phyloP scores from a whole-genome alignment of 2,329 filamentous ascomycete genomes.

The Colletotrichum melonis region DNA sequence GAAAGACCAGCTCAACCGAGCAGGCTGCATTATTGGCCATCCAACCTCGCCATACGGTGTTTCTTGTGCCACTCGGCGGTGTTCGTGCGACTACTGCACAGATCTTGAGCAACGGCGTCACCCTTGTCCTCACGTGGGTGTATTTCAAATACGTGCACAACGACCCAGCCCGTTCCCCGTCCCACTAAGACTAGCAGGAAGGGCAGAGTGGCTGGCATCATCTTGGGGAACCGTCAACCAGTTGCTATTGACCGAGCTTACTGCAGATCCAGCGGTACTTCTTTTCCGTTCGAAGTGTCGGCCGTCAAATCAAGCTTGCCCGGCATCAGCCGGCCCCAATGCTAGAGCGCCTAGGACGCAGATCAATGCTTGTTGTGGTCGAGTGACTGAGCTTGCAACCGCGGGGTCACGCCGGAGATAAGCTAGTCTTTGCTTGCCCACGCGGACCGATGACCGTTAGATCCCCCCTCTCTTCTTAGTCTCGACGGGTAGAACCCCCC shows the following conservation, averaged over 20 bases:
- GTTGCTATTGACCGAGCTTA: background rate
- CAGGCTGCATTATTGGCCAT: background rate
- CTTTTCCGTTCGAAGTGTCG: background rate
- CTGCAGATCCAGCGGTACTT: background rate
- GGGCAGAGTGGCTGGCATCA: background rate
- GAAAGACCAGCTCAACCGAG: background rate
- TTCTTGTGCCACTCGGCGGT: background rate
- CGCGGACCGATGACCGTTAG: background rate
- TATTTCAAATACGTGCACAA: background rate
- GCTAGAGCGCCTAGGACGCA: background rate
- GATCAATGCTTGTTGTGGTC: background rate
- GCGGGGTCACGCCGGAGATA: background rate
- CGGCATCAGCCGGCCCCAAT: too few relatives aligned
- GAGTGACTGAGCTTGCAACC: background rate
- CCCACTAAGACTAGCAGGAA: background rate
- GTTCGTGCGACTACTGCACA: background rate
- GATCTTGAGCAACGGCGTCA: slow-evolving; percentile 16
- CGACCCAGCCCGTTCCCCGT: background rate
- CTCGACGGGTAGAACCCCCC: background rate
- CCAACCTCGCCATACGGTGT: background rate
- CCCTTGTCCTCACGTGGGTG: slow-evolving; percentile 9
- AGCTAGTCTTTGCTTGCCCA: background rate
- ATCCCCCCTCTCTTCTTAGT: background rate
- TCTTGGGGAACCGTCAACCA: background rate
- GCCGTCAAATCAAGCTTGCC: background rate